Base-by-base conservation (phyloP, 257 asterid genomes). In the Asclepias syriaca region DNA sequence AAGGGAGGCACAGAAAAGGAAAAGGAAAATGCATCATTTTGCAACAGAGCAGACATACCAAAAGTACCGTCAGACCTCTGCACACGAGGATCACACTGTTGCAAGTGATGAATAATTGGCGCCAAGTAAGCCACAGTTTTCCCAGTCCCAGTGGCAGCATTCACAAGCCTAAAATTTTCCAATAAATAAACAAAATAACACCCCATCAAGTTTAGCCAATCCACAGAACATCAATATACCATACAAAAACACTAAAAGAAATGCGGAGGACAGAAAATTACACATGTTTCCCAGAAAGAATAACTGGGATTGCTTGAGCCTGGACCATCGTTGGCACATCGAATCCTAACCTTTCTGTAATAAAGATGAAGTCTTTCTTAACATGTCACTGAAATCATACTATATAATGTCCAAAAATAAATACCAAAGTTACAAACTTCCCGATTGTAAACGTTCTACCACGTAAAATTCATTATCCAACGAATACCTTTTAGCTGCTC, bases 121-220 rank as follows among this genome's bases (percentile, higher is more conserved):
- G 99, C 95, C 74, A 95, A 77, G 87, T 95, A 95, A 5, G 96
- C 95, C 73, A 92, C 88, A 21, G 99, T 95, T 81, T 95, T 95
- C 69, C 98, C 99, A 64, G 94, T 95, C 50, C 99, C 99, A 55
- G 98, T 95, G 0, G 98, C 95, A 1, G 98, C 99, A 83, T 92
- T 95, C 63, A 95, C 96, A 73, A 95, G 93, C 90, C 99, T 95
- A 67, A 60, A 49, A 74, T 74, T 45, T 74, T 19, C 81, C 71
- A 67, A 66, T 71, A 73, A 65, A 49, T 24, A 79, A 5, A 56
- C 63, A 68, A 55, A 55, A 68, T 60, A 37, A 2, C 48, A 19
- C 63, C 29, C 3, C 57, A 5, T 21, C 66, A 56, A 56, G 49
- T 22, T n/a, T 19, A 16, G 18, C 16, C 24, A 65, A 78, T 6